Base-by-base conservation (phyloP, 2,329 filamentous ascomycete genomes). In the Stromatinia cepivora region DNA sequence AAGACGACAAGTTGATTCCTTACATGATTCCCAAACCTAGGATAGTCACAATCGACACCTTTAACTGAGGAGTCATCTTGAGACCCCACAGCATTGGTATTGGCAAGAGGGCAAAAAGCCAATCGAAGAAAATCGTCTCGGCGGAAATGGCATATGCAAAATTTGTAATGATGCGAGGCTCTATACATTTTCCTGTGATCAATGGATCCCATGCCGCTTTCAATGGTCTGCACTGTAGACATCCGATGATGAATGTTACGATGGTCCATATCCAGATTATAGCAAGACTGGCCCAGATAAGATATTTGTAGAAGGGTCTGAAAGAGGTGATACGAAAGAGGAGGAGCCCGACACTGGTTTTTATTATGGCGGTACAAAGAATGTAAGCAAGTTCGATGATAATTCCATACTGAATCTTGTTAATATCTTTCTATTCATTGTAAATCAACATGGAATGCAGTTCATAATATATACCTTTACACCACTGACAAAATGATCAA, bases 71-170 rank as follows among this genome's bases (percentile, higher is more conserved):
- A 10, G 13, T 54, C 66, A 68, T 68, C 28, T 39, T 63, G 9
- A 68, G 45, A 10, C 46, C 22, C 66, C 66, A 68, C 25, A 68
- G 17, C 22, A 68, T 53, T 1, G 66, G 66, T 50, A 68, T 54
- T 34, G 66, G 66, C 36, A 68, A 22, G 25, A 68, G 58, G 1
- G 66, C 34, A 45, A 68, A 63, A 28, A 53, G 25, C 66, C 66
- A 68, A 63, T 68, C 66, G 25, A 68, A 68, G n/a, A 68, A 63
- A 36, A 68, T 68, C 9, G 66, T 68, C 57, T 56, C 17, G 34
- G 54, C 45, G 7, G 54, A 67, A 59, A 67, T 39, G 17, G 54
- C 54, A 62, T 53, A 67, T 42, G 53, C 65, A 15, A 62, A 50
- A 45, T 42, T 52, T n/a, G 45, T 3, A 15, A 67, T 22, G 10